phyloP scores from a whole-genome alignment of 768 basidiomycete species.

The Mycena capillaripes region DNA sequence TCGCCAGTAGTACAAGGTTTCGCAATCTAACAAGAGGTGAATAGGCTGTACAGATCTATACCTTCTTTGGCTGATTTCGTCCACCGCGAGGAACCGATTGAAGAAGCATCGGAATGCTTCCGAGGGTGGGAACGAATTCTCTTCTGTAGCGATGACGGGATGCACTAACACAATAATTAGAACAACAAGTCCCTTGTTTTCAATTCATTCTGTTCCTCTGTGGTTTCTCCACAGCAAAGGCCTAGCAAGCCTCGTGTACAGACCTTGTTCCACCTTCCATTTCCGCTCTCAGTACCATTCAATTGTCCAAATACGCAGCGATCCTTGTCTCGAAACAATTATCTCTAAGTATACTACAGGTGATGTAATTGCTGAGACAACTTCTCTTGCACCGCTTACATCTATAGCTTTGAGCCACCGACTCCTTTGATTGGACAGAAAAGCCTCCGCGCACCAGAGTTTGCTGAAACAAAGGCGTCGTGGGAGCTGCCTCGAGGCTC shows the following conservation, averaged over 20 bases:
- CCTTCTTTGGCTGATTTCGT: background rate
- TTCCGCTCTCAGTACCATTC: background rate
- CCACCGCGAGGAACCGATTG: slow-evolving; percentile 1
- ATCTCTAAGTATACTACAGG: background rate
- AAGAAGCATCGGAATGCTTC: slow-evolving; percentile 3
- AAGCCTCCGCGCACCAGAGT: background rate
- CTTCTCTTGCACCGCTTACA: slow-evolving; percentile 27
- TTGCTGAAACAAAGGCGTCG: slow-evolving; percentile 10
- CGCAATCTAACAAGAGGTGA: background rate
- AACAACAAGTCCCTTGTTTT: background rate
- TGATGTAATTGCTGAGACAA: slow-evolving; percentile 22
- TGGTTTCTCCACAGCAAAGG: background rate
- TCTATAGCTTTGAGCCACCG: background rate
- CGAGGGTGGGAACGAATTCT: slow-evolving; percentile 8
- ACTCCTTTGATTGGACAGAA: slow-evolving; percentile 12
- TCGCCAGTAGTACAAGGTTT: background rate
- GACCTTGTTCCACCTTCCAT: background rate
- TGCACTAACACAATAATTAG: background rate
- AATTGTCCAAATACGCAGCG: background rate
- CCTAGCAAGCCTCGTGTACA: background rate
- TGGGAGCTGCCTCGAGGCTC: slow-evolving; percentile 17
- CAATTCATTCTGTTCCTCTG: background rate
- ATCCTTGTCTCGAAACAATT: slow-evolving; percentile 30
- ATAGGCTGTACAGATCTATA: background rate
- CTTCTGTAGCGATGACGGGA: slow-evolving; percentile 21